A percentile compares a stretch with the other conserved stretches of the same genome.
Evolutionary conservation across 2,329 filamentous ascomycete genomes (phyloP).

Genomic region (Colletotrichum sp.): DNA sequence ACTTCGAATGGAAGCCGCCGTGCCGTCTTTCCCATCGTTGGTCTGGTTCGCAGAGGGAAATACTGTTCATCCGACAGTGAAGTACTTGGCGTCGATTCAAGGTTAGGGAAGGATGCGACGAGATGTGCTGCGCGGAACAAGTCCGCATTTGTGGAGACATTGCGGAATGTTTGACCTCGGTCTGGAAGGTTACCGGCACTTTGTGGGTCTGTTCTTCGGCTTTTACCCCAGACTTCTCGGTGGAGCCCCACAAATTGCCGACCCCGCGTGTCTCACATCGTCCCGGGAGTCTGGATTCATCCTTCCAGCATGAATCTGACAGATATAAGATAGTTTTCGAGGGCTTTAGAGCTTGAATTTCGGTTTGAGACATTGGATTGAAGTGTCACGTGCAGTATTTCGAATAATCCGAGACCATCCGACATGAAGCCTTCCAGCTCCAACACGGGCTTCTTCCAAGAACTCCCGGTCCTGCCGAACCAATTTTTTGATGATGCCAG

Average conservation of each 20-base stretch:
- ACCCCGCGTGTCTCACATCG: background rate
- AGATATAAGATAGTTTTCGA: background rate
- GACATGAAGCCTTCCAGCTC: constrained; percentile 50
- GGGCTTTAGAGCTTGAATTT: background rate
- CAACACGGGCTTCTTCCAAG: constrained; percentile 62
- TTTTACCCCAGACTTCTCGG: background rate
- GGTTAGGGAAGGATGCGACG: background rate
- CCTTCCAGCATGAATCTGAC: background rate
- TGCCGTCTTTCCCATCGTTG: background rate
- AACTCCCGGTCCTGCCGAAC: constrained; percentile 55
- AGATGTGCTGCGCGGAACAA: background rate
- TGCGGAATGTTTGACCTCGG: background rate
- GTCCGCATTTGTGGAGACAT: background rate
- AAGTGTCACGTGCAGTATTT: background rate
- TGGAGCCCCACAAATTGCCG: background rate
- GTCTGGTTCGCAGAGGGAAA: background rate
- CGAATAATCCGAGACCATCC: background rate
- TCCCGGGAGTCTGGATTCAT: background rate
- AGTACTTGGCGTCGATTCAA: background rate
- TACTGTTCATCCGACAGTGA: background rate
- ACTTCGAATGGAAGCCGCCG: background rate
- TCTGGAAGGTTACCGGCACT: background rate
- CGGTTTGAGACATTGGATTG: background rate
- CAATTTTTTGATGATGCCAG: constrained; percentile 62
- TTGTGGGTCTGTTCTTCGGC: background rate